Percentiles rank a stretch among this genome's conserved stretches.
Conservation (phyloP, 83 land plant species). For the Picea abies region DNA sequence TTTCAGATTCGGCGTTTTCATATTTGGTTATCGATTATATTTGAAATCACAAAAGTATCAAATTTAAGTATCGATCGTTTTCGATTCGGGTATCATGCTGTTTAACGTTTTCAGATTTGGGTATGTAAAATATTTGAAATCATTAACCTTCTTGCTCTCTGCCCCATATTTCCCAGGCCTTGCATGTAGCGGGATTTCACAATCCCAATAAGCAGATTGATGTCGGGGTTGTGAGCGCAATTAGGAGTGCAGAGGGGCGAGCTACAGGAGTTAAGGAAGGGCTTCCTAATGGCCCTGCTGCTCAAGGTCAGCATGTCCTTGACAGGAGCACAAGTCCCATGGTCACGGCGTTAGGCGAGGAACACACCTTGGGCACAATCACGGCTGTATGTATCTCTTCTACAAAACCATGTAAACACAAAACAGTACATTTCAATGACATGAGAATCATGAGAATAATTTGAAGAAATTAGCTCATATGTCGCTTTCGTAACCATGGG, state of each 20-base stretch:
- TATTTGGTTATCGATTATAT: too few relatives aligned
- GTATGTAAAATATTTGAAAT: too few relatives aligned
- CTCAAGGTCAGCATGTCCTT: slow-evolving; percentile 2
- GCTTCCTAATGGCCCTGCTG: background rate
- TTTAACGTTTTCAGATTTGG: too few relatives aligned
- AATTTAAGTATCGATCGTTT: too few relatives aligned
- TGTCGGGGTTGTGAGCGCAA: background rate
- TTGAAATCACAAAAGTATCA: too few relatives aligned
- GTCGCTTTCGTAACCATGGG: background rate
- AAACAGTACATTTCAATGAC: too few relatives aligned
- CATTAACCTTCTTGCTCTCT: too few relatives aligned
- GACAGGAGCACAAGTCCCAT: background rate
- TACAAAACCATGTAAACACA: too few relatives aligned
- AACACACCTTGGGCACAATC: background rate
- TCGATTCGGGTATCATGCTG: too few relatives aligned
- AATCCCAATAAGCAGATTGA: background rate
- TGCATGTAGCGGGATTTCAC: background rate
- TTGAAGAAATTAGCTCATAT: too few relatives aligned
- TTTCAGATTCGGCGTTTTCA: too few relatives aligned
- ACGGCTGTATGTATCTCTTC: background rate
- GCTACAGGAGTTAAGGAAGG: background rate
- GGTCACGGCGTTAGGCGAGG: background rate
- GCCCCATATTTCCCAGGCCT: background rate
- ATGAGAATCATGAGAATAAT: too few relatives aligned
- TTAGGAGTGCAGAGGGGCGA: slow-evolving; percentile 1